These are phyloP conservation scores for Trichophyton equinum DNA, from an alignment of 2,329 filamentous ascomycete species.

Conservation along the genomic window DNA sequence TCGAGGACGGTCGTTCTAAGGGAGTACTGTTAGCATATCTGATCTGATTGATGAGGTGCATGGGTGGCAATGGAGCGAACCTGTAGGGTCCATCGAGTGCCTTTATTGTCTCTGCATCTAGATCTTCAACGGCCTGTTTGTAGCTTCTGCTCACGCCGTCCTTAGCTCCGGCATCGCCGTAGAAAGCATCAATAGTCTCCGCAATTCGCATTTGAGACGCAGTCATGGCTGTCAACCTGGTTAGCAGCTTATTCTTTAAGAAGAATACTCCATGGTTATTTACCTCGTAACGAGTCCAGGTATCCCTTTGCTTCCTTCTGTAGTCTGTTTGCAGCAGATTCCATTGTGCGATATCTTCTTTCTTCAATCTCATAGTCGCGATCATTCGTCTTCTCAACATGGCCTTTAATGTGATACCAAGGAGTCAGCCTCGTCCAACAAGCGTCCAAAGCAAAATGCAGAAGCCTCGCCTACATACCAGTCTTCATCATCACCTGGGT, in stretches of 20 bases:
- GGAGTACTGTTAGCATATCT: neutral
- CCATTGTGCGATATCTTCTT: conserved; percentile 93
- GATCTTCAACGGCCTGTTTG: conserved; percentile 94
- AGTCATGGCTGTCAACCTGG: conserved; percentile 63
- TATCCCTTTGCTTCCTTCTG: conserved; percentile 99
- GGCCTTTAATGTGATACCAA: conserved; percentile 42
- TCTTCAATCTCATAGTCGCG: conserved; percentile 98
- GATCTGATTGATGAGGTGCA: neutral
- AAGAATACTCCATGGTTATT: conserved; percentile 9
- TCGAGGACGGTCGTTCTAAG: conserved; percentile 78
- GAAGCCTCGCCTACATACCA: conserved; percentile 36
- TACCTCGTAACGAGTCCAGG: conserved; percentile 83
- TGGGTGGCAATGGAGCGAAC: conserved; percentile 28
- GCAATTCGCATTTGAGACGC: conserved; percentile 98
- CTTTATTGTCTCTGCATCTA: conserved; percentile 97
- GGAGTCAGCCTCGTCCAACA: neutral
- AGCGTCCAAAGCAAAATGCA: neutral
- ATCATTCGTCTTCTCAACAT: conserved; percentile 97
- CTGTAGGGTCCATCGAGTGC: conserved; percentile 91
- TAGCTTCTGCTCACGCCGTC: conserved; percentile 95
- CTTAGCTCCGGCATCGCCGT: conserved; percentile 85
- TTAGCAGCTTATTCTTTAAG: neutral
- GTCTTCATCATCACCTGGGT: conserved; percentile 99
- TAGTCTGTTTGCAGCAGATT: conserved; percentile 77
- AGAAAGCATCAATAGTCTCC: conserved; percentile 98